phyloP scores from a whole-genome alignment of 2,329 filamentous ascomycete species.

The Aspergillus tubingensis region DNA sequence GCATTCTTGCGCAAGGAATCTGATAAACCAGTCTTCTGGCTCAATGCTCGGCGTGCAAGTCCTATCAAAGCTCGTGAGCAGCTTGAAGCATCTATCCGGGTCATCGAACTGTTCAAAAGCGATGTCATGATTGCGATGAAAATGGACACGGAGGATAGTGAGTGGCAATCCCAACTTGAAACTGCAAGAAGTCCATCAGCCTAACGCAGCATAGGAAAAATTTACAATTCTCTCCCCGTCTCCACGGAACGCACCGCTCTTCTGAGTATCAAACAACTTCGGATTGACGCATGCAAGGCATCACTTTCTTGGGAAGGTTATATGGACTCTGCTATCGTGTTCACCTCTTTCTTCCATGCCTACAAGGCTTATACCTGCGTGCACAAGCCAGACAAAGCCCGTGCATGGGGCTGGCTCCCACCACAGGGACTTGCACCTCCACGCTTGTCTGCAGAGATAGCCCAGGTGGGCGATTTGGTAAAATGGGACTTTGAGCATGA shows the following conservation, averaged over 20 bases:
- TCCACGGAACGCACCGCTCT: constrained; percentile 15
- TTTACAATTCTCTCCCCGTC: constrained; percentile 16
- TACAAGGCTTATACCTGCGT: constrained; percentile 22
- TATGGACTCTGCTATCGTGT: constrained; percentile 19
- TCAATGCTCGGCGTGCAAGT: constrained; percentile 16
- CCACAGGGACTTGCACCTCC: constrained; percentile 15
- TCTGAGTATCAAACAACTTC: constrained; percentile 21
- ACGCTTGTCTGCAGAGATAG: constrained; percentile 10
- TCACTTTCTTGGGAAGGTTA: constrained; percentile 22
- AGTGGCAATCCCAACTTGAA: constrained; percentile 2
- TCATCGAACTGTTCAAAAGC: constrained; percentile 27
- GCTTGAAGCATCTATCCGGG: constrained; percentile 21
- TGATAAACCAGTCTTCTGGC: constrained; percentile 20
- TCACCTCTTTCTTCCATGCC: constrained; percentile 22
- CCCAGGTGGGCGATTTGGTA: constrained; percentile 14
- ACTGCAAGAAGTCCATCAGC: background rate
- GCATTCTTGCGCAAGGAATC: constrained; percentile 23
- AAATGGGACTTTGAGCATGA: constrained; percentile 15
- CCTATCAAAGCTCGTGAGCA: constrained; percentile 15
- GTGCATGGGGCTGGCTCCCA: constrained; percentile 23
- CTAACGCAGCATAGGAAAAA: constrained; percentile 14
- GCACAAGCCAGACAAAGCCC: constrained; percentile 18
- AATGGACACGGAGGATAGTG: constrained; percentile 18
- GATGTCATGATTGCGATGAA: constrained; percentile 17
- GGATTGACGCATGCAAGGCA: constrained; percentile 23